Evolutionary conservation across 495 filamentous ascomycete genomes (phyloP).

Genomic region (Jackrogersella minutella): DNA sequence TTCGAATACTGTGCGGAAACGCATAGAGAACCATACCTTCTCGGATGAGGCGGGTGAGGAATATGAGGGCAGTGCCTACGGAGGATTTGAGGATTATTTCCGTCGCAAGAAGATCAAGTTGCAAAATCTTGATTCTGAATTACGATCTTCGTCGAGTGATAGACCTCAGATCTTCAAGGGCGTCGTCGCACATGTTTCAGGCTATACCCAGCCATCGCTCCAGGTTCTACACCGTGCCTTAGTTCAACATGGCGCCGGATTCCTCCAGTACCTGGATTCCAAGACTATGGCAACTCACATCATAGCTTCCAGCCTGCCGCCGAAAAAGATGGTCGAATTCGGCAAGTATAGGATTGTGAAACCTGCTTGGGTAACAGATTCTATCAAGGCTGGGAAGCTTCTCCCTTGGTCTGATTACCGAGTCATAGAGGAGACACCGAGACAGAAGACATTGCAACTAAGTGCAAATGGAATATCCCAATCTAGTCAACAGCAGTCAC

Average conservation of each 20-base stretch:
- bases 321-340: slow-evolving; percentile 91
- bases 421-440: slow-evolving; percentile 79
- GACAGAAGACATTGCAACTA: slow-evolving; percentile 76
- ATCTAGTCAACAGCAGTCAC: slow-evolving; percentile 58
- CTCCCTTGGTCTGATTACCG: slow-evolving; percentile 86
- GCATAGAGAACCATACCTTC: slow-evolving; percentile 75
- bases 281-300: slow-evolving; percentile 96
- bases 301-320: slow-evolving; percentile 86
- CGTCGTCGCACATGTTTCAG: slow-evolving; percentile 87
- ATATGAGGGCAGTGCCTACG: slow-evolving; percentile 86
- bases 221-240: slow-evolving; percentile 87
- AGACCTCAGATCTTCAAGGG: slow-evolving; percentile 88
- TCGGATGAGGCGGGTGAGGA: slow-evolving; percentile 82
- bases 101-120: slow-evolving; percentile 94
- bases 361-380: slow-evolving; percentile 95
- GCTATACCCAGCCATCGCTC: slow-evolving; percentile 90
- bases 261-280: slow-evolving; percentile 92
- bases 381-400: slow-evolving; percentile 78
- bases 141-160: slow-evolving; percentile 69
- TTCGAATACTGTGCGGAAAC: slow-evolving; percentile 79
- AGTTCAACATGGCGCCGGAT: slow-evolving; percentile 89
- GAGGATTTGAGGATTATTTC: slow-evolving; percentile 89
- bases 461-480: slow-evolving; percentile 73
- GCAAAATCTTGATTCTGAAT: slow-evolving; percentile 87
- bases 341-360: slow-evolving; percentile 88